Evolutionary conservation across 768 basidiomycete species (phyloP), one percentile per base, ranked within the genome.

Genomic region (Rhodotorula sphaerocarpa): DNA sequence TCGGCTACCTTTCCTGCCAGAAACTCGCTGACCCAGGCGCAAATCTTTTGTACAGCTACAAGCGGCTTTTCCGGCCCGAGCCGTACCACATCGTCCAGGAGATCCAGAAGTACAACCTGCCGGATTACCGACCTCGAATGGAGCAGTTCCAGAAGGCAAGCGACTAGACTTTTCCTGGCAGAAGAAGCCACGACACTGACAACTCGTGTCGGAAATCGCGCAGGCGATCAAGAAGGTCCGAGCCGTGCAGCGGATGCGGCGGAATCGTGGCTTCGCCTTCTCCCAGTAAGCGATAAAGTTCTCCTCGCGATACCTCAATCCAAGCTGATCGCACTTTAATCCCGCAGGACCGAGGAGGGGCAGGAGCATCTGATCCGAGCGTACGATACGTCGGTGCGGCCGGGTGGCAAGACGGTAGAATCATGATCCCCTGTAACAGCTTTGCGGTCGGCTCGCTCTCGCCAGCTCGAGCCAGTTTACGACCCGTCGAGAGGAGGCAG

Each of bases 1-100:
- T 43, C 30, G 45, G 56, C 51, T 28, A 54, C 9, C 27, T 56
- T 28, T 30, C 18, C 53, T 39, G 36, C 16, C 10, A 39, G 10
- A 23, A 12, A 16, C 42, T 21, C 7, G 7, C 7, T 43, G 10
- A 43, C 45, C 51, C 45, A 50, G 41, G n/a, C 25, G 11, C 51
- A 3, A n/a, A 46, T 18, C 7, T 15, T 39, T 3, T 18, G 4
- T 6, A 15, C 65, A 92, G 90, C 75, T 97, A 95, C 74, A 84
- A 86, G 62, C 80, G 93, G 68, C 91, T 93, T 31, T 95, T 95
- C 76, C 78, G 77, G 67, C 93, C 95, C 1, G 80, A 83, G 43
- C 85, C 92, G n/a, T 99, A 97, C 75, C 95, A 99, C 73, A 90
- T 99, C 71, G 91, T 91, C 0, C 93, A 97, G 74, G 95, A 99